Base-by-base conservation (phyloP, 2,329 filamentous ascomycete genomes). In the Achaetomium macrosporum region DNA sequence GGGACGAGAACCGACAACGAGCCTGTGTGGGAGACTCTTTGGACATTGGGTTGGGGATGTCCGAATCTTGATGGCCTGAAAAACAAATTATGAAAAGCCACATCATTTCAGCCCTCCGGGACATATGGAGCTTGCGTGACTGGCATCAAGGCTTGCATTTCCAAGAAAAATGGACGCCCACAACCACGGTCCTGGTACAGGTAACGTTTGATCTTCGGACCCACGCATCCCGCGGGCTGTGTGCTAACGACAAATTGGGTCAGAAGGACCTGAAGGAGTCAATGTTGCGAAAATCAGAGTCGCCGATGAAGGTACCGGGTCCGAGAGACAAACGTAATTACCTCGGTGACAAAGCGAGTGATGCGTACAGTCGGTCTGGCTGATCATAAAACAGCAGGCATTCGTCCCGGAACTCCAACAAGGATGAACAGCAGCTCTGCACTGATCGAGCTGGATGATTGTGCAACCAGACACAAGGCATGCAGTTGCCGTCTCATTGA, bases 41-140 rank as follows among this genome's bases (percentile, higher is more conserved):
- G 59, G 61, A 62, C 53, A 61, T 61, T 57, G 50, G 19, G 30
- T 59, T 61, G 61, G 61, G 61, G 61, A 63, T 63, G 61, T 63
- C 61, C 61, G 61, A 33, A 33, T 30, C 25, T n/a, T n/a, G 43
- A 41, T 50, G 37, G 35, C 19, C 43, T 56, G 45, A 41, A 41
- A 51, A 52, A 48, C 51, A 50, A 54, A 50, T n/a, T n/a, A n/a
- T 51, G 41, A 57, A 51, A 48, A 47, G 39, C 42, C 51, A 42
- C 44, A 50, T 44, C 37, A 20, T 10, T n/a, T 39, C 25, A 39
- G 45, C 42, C 41, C 30, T 15, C 31, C 29, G 19, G 17, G 39
- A 36, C 31, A 5, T 19, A 47, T 33, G 33, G 16, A 13, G 10
- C 30, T 31, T 37, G 29, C 30, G 35, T 46, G 39, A 33, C 44